phyloP scores from a whole-genome alignment of 495 filamentous ascomycete genomes.

The Rusavskia elegans region DNA sequence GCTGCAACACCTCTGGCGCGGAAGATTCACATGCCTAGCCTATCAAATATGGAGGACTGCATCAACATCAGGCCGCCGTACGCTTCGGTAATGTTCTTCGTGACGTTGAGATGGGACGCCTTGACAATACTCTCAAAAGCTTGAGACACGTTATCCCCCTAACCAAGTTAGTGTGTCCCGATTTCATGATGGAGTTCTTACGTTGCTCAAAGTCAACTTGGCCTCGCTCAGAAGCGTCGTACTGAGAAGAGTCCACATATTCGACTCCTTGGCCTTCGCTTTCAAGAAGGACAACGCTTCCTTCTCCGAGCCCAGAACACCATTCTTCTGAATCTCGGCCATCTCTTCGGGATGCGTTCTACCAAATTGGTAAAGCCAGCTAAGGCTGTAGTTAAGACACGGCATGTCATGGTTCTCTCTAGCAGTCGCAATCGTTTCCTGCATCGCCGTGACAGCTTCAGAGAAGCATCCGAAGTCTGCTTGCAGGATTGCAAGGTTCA shows the following conservation, averaged over 20 bases:
- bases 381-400: constrained; percentile 88
- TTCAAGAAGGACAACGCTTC: constrained; percentile 77
- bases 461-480: constrained; percentile 86
- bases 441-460: constrained; percentile 85
- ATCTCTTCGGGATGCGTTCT: constrained; percentile 69
- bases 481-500: constrained; percentile 84
- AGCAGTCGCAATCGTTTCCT: constrained; percentile 81
- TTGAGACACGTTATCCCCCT: constrained; percentile 66
- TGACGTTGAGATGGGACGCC: constrained; percentile 66
- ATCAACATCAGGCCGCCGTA: constrained; percentile 60
- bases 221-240: constrained; percentile 78
- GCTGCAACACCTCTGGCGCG: not conserved
- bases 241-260: constrained; percentile 76
- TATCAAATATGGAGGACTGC: constrained; percentile 53
- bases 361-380: constrained; percentile 93
- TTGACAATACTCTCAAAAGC: constrained; percentile 67
- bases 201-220: constrained; percentile 53
- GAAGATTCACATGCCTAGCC: constrained; percentile 44
- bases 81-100: constrained; percentile 54
- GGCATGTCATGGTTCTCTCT: constrained; percentile 82
- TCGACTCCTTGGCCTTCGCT: constrained; percentile 71
- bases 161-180: not conserved
- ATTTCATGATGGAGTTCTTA: constrained; percentile 13
- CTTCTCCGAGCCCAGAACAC: constrained; percentile 60
- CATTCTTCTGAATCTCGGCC: constrained; percentile 49